phyloP scores from a whole-genome alignment of 1,284 basidiomycete species.

The Chondrostereum purpureum region DNA sequence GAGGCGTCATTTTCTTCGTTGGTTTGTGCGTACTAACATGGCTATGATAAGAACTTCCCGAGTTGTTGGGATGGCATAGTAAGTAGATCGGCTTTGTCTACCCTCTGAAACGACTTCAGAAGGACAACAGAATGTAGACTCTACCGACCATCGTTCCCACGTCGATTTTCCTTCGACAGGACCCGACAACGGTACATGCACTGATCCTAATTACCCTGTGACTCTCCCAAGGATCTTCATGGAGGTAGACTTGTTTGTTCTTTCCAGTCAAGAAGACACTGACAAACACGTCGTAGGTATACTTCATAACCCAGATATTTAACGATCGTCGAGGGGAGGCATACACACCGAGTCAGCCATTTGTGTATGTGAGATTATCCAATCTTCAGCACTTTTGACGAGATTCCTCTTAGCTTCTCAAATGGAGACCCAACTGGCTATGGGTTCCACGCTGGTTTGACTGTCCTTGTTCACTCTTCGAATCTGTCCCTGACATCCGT shows the following conservation, averaged over 20 bases:
- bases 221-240: conserved; percentile 38
- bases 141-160: conserved; percentile 35
- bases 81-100: background rate
- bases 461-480: conserved; percentile 18
- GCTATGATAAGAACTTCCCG: conserved; percentile 32
- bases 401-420: conserved; percentile 23
- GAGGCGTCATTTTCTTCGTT: conserved; percentile 4
- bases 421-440: conserved; percentile 44
- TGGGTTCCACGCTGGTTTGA: conserved; percentile 15
- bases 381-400: background rate
- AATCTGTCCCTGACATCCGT: no score
- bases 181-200: conserved; percentile 37
- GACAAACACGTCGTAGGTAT: conserved; percentile 25
- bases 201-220: conserved; percentile 33
- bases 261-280: no score
- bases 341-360: conserved; percentile 36
- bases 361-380: conserved; percentile 27
- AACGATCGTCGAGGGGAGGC: conserved; percentile 28
- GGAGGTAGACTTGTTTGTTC: conserved; percentile 23
- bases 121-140: conserved; percentile 33
- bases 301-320: conserved; percentile 31
- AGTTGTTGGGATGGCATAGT: conserved; percentile 35
- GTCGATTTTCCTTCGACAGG: conserved; percentile 37
- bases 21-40: no score
- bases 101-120: background rate